Conservation (phyloP, 1,284 basidiomycete genomes). For the Thelephora terrestris region DNA sequence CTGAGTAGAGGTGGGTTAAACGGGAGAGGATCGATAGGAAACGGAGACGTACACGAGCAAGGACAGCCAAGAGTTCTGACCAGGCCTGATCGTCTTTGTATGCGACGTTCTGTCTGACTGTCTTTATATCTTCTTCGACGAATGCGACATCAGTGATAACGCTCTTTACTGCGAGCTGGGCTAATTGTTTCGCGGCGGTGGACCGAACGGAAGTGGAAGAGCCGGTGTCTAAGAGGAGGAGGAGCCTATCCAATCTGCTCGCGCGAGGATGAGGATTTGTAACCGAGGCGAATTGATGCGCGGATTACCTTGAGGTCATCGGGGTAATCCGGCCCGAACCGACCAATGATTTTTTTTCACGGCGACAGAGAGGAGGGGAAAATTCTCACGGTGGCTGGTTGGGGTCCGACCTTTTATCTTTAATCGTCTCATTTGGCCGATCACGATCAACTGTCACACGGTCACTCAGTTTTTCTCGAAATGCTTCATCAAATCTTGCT, state of each 20-base stretch:
- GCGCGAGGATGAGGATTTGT: slow-evolving; percentile 7
- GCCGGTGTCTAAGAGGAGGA: slow-evolving; percentile 84
- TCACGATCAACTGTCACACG: slow-evolving; percentile 23
- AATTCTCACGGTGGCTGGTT: slow-evolving; percentile 27
- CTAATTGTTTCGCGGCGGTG: slow-evolving; percentile 89
- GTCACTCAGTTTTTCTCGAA: not conserved
- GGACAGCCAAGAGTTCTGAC: slow-evolving; percentile 75
- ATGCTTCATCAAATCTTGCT: not conserved
- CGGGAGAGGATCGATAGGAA: not conserved
- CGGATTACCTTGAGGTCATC: slow-evolving; percentile 60
- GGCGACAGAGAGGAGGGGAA: slow-evolving; percentile 25
- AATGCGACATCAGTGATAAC: slow-evolving; percentile 73
- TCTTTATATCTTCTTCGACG: slow-evolving; percentile 69
- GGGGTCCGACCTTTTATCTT: slow-evolving; percentile 13
- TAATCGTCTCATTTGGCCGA: slow-evolving; percentile 22
- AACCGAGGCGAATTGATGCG: slow-evolving; percentile 15
- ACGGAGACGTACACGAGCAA: slow-evolving; percentile 52
- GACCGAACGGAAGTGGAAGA: slow-evolving; percentile 78
- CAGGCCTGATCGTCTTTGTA: slow-evolving; percentile 61
- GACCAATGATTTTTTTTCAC: slow-evolving; percentile 23
- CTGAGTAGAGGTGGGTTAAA: slow-evolving; percentile 26
- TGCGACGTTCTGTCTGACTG: slow-evolving; percentile 45
- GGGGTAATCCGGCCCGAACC: slow-evolving; percentile 29
- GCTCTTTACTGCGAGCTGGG: slow-evolving; percentile 77
- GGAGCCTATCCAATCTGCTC: slow-evolving; percentile 80